phyloP scores from a whole-genome alignment of 192 early-diverging fungal species.

The Pilaira anomala region DNA sequence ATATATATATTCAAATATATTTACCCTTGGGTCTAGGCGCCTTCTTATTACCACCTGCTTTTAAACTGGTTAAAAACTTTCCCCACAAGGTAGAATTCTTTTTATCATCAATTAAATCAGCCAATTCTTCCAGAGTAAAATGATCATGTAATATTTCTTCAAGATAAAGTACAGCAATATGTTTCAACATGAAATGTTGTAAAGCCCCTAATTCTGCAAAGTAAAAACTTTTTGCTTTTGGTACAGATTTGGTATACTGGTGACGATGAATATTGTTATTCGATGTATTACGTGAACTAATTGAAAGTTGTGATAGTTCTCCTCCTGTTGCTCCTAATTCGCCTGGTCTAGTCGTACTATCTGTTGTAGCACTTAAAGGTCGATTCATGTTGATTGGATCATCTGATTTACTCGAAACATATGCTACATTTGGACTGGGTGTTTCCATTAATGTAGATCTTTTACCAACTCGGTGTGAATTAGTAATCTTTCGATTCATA shows the following conservation, averaged over 20 bases:
- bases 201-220: conserved; percentile 72
- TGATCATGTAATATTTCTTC: conserved; percentile 70
- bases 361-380: neutral
- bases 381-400: neutral
- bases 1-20: conserved; percentile 1
- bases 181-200: conserved; percentile 79
- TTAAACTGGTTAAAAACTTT: conserved; percentile 64
- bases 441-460: conserved; percentile 53
- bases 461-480: conserved; percentile 42
- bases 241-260: conserved; percentile 14
- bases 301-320: neutral
- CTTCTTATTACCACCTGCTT: conserved; percentile 49
- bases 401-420: conserved; percentile 11
- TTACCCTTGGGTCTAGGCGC: conserved; percentile 51
- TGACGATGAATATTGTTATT: conserved; percentile 2
- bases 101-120: conserved; percentile 75
- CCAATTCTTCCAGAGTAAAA: conserved; percentile 72
- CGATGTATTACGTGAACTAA: neutral
- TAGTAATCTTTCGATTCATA: conserved; percentile 26
- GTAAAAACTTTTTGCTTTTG: conserved; percentile 31
- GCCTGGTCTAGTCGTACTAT: neutral
- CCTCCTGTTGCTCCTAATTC: neutral
- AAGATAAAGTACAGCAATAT: conserved; percentile 76
- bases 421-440: conserved; percentile 32
- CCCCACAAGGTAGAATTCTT: conserved; percentile 77